These are phyloP conservation scores for Barnettozyma hawaiiensis DNA, from an alignment of 1,139 yeast genomes.

Conservation along the genomic window DNA sequence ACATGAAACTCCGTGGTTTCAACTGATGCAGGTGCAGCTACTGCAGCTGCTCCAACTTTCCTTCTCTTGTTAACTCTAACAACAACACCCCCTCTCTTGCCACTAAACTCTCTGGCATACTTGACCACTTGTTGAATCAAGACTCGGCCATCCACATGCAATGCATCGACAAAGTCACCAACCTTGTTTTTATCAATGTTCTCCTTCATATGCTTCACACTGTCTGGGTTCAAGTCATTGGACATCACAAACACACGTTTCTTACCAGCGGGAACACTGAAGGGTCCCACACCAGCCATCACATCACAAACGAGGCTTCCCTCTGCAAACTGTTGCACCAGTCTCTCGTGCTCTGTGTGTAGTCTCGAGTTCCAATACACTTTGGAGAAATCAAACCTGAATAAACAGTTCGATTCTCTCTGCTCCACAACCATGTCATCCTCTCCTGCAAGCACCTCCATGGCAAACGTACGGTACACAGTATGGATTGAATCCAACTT, in stretches of 20 bases:
- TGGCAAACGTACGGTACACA: constrained; percentile 82
- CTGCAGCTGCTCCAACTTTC: too few species aligned
- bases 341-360: constrained; percentile 87
- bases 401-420: constrained; percentile 79
- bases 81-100: constrained; percentile 26
- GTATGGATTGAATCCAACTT: constrained; percentile 85
- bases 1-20: constrained; percentile 33
- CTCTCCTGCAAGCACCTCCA: constrained; percentile 88
- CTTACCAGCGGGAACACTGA: constrained; percentile 93
- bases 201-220: constrained; percentile 59
- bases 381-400: constrained; percentile 82
- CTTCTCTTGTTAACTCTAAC: constrained; percentile 25
- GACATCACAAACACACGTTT: constrained; percentile 77
- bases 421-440: constrained; percentile 73
- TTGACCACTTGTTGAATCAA: constrained; percentile 61
- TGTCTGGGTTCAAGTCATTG: constrained; percentile 89
- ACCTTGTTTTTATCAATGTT: constrained; percentile 68
- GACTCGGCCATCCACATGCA: constrained; percentile 76
- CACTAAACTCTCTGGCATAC: constrained; percentile 33
- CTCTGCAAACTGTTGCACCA: constrained; percentile 54
- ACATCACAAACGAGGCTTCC: constrained; percentile 86
- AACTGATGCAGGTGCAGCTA: too few species aligned
- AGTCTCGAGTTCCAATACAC: constrained; percentile 98
- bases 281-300: constrained; percentile 98
- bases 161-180: constrained; percentile 51